Conservation (phyloP, 805 yeast species). For the Ogataea sp. region DNA sequence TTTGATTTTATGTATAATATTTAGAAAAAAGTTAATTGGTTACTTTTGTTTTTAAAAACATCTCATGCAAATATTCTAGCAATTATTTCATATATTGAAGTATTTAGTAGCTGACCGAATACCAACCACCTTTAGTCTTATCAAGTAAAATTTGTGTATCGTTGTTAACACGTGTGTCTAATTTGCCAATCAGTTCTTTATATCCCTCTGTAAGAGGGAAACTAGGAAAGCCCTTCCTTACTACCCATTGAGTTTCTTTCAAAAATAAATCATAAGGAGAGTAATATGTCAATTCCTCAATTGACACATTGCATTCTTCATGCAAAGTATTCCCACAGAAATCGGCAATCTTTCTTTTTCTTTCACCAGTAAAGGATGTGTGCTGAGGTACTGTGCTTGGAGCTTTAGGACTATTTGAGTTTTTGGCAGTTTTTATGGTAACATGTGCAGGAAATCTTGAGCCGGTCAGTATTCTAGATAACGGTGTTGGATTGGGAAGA, state of each 20-base stretch:
- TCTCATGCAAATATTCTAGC: too few relatives aligned
- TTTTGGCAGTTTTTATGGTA: neutral
- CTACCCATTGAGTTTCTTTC: neutral
- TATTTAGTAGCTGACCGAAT: neutral
- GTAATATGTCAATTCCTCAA: neutral
- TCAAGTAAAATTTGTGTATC: neutral
- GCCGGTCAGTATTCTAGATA: too few relatives aligned
- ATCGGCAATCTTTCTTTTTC: neutral
- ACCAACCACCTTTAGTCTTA: neutral
- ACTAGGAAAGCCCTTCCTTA: neutral
- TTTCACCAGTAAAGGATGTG: neutral
- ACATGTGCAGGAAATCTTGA: too few relatives aligned
- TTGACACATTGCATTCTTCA: neutral
- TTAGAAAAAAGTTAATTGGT: neutral
- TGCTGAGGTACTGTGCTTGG: too few relatives aligned
- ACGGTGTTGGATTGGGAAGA: too few relatives aligned
- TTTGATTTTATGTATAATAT: neutral
- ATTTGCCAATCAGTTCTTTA: neutral
- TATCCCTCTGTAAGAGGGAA: neutral
- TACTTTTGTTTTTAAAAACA: neutral
- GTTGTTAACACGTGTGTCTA: too few relatives aligned
- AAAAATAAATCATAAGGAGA: neutral
- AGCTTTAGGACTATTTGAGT: too few relatives aligned
- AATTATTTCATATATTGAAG: neutral
- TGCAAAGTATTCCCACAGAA: constrained; percentile 1